Conservation (phyloP, 2,329 filamentous ascomycete genomes). For the Ophiosphaerella korrae region DNA sequence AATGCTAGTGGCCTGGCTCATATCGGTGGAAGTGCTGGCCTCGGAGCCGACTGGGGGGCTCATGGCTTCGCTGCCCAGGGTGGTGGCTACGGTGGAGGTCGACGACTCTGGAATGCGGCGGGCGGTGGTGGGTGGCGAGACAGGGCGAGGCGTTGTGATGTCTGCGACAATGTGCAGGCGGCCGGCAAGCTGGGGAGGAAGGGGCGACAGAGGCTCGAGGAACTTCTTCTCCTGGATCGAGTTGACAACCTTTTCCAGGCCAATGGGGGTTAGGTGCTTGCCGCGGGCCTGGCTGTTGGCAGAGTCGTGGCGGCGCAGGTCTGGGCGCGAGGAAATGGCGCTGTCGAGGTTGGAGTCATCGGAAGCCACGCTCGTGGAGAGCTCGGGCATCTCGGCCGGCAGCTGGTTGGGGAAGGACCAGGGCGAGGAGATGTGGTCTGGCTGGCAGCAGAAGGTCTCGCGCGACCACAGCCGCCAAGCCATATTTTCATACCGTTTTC, state of each 20-base stretch:
- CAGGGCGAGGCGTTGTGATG: conserved; percentile 47
- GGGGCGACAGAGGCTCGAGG: conserved; percentile 62
- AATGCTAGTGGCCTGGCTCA: conserved; percentile 67
- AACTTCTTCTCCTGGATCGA: conserved; percentile 85
- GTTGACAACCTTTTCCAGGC: conserved; percentile 91
- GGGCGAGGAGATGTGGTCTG: conserved; percentile 48
- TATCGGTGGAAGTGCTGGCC: conserved; percentile 66
- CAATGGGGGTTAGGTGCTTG: conserved; percentile 89
- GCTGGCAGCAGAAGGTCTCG: conserved; percentile 87
- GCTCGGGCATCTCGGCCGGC: conserved; percentile 47
- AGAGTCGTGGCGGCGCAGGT: conserved; percentile 73
- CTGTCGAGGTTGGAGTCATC: conserved; percentile 47
- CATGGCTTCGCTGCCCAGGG: conserved; percentile 48
- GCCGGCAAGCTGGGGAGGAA: conserved; percentile 48
- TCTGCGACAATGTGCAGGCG: conserved; percentile 11
- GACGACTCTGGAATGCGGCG: conserved; percentile 63
- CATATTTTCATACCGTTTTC: conserved; percentile 88
- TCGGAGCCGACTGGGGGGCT: conserved; percentile 58
- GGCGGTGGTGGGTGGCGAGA: conserved; percentile 48
- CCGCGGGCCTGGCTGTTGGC: conserved; percentile 71
- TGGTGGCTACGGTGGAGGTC: conserved; percentile 59
- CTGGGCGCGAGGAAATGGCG: conserved; percentile 61
- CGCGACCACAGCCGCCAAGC: conserved; percentile 94
- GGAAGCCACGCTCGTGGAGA: conserved; percentile 55
- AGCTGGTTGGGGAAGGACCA: conserved; percentile 42